These are phyloP conservation scores for Tothia fuscella DNA, from an alignment of 2,329 filamentous ascomycete genomes.

Conservation along the genomic window DNA sequence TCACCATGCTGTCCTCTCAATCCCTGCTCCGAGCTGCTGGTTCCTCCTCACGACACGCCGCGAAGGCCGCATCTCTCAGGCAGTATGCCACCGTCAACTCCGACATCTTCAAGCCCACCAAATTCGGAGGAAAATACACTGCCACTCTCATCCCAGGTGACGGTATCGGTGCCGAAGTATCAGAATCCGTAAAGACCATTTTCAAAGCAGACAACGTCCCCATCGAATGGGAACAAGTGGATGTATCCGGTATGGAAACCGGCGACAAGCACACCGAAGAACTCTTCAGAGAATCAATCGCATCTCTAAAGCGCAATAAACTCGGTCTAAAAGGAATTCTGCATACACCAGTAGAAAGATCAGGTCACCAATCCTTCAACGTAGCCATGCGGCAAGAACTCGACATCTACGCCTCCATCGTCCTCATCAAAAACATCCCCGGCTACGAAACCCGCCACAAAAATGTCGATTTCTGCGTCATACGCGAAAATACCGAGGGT, in stretches of 20 bases:
- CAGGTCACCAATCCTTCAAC: conserved; percentile 98
- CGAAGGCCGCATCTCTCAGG: background rate
- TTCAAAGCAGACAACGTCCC: conserved; percentile 99
- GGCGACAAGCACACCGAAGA: conserved; percentile 83
- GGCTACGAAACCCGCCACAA: conserved; percentile 96
- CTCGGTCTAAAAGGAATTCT: conserved; percentile 97
- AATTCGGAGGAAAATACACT: conserved; percentile 99
- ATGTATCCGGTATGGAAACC: conserved; percentile 81
- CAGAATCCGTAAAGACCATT: conserved; percentile 95
- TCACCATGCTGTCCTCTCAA: conserved; percentile 2
- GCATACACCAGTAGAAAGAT: conserved; percentile 92
- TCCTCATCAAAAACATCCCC: conserved; percentile 98
- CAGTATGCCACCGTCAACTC: conserved; percentile 56
- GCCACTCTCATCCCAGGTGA: conserved; percentile 96
- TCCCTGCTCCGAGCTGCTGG: conserved; percentile 1
- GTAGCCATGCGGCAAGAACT: conserved; percentile 97
- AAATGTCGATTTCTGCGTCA: conserved; percentile 96
- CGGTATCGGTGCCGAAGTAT: conserved; percentile 95
- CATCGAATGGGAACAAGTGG: conserved; percentile 97
- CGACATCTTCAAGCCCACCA: conserved; percentile 98
- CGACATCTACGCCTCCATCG: conserved; percentile 97
- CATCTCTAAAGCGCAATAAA: conserved; percentile 96
- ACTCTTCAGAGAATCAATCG: conserved; percentile 88
- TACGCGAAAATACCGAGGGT: conserved; percentile 99
- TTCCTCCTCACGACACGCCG: background rate